Evolutionary conservation across 1,284 basidiomycete genomes (phyloP), one percentile per base, ranked within the genome.

Genomic region (Moniliophthora roreri): DNA sequence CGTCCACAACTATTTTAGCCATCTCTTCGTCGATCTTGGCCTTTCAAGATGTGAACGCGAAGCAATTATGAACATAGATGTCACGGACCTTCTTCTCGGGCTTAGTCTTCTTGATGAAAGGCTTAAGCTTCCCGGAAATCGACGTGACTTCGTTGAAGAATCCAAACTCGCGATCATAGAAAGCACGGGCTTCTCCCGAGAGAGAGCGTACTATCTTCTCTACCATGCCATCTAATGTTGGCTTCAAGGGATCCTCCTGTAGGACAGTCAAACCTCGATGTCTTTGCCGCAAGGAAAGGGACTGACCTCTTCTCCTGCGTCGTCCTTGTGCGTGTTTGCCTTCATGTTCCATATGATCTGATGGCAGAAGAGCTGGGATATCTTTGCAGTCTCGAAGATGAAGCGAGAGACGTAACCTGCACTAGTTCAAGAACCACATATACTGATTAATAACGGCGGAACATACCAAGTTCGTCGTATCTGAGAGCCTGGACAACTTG

Each of bases 271-370:
- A 35, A 36, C 39, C 36, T 37, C 13, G 44, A 26, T 35, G 23
- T 46, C 28, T n/a, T n/a, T 9, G 34, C 24, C 18, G 24, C 47
- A 9, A 24, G 34, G 45, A 32, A 44, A 41, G 40, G 37, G 21
- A 73, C 86, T 58, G 63, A 93, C 93, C 58, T 89, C 80, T 69
- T 93, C 90, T 9, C 81, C 89, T 10, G 79, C 77, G 63, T 99
- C 97, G 64, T 96, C 97, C 63, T 90, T 93, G 71, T 88, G 98
- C 58, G 89, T 93, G 68, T 99, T 99, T 4, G 97, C 97, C 66
- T 97, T 97, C 97, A 99, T 99, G 70, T 99, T 99, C 97, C 97
- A 99, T 60, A 99, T 94, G 58, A 99, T 99, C 74, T 99, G 97
- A 69, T 99, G 97, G 66, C 97, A 99, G 78, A 99, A 99, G 9